Percentiles rank a stretch among this genome's conserved stretches.
Conservation (phyloP, 371 early-diverging fungal species). For the Circinella umbellata region DNA sequence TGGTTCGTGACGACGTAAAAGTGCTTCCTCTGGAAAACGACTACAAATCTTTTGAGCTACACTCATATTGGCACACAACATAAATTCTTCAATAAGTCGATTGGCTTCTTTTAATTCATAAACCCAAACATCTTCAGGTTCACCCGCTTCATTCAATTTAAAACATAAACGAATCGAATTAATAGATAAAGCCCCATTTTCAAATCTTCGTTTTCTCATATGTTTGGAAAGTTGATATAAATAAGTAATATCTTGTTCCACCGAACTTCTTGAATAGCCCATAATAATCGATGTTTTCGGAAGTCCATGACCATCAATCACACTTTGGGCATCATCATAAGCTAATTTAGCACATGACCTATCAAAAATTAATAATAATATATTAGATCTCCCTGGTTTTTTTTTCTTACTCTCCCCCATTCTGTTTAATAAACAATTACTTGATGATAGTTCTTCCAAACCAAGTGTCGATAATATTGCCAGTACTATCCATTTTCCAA, state of each 20-base stretch:
- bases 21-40: constrained; percentile 87
- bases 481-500: constrained; percentile 78
- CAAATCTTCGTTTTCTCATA: constrained; percentile 79
- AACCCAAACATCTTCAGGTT: constrained; percentile 72
- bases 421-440: no score
- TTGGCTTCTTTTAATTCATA: constrained; percentile 93
- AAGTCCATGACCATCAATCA: constrained; percentile 66
- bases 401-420: no score
- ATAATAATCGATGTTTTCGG: constrained; percentile 29
- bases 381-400: no score
- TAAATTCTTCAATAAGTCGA: constrained; percentile 98
- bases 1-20: constrained; percentile 88
- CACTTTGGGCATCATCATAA: constrained; percentile 86
- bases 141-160: constrained; percentile 69
- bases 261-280: not conserved
- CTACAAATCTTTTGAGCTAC: constrained; percentile 92
- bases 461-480: constrained; percentile 60
- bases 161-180: constrained; percentile 79
- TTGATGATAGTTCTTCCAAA: constrained; percentile 76
- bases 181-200: constrained; percentile 88
- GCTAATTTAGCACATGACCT: constrained; percentile 68
- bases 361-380: not conserved
- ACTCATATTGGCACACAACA: constrained; percentile 98
- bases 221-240: constrained; percentile 67
- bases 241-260: constrained; percentile 20